Evolutionary conservation across 2,329 filamentous ascomycete genomes (phyloP), one percentile per base, ranked within the genome.

Genomic region (Hysterium pulicare): DNA sequence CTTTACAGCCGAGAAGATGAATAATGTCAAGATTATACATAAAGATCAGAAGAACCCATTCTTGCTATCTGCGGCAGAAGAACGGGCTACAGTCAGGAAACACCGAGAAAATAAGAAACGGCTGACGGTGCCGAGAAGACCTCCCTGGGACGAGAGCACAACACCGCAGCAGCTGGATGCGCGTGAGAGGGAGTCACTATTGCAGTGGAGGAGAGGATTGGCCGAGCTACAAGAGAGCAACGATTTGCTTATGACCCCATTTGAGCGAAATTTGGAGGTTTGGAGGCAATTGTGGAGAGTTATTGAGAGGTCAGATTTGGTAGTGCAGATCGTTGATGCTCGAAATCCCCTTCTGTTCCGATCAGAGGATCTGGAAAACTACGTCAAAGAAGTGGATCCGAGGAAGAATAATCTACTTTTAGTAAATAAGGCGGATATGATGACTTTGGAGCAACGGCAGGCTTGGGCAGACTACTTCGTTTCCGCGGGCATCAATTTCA

Each of bases 371-470:
- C 71, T 98, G 47, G 93, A 97, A 62, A 77, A 75, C 52, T 98
- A 98, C 55, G 93, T 98, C 58, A 94, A 95, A 70, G 89, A 94
- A 55, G 86, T 97, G 20, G 86, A 95, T 58, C 70, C 82, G 2
- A 84, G 82, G 63, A 97, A 98, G 74, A 80, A 90, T 64, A 98
- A 97, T 65, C 62, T 98, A 60, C 68, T 98, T 42, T 75, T 98
- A 42, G 91, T 98, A 61, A 98, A 98, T 76, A 98, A 98, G 76
- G 90, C 93, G 34, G 93, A 98, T 70, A 96, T 98, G 93, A 90
- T 98, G 87, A 95, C 90, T 1, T 68, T 82, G 36, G 81, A 82
- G 57, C 94, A 98, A 71, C 77, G 93, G 51, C 78, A 78, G 51
- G 75, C 77, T 0, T 98, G 93, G 93, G 90, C 90, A 3, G 80